Evolutionary conservation across 2,329 filamentous ascomycete genomes (phyloP), one percentile per base, ranked within the genome.

Genomic region (Scytalidium sp.): DNA sequence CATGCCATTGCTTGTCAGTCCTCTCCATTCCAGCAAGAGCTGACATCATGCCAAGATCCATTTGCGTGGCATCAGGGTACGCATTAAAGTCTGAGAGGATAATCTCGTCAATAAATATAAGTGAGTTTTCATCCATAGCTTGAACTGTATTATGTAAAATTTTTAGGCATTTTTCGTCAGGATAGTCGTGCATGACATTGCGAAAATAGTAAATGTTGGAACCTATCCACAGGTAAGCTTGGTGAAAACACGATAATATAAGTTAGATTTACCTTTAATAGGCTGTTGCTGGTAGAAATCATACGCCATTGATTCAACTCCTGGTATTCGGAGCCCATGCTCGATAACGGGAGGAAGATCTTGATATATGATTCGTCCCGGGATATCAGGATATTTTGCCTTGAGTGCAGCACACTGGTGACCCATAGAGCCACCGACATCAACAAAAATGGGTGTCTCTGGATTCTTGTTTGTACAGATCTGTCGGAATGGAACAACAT

Each of bases 41-140:
- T 1, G 62, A 23, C 63, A 70, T 67, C 67, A 74, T 71, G 2
- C 55, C 61, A 6, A 75, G 21, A 51, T 75, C 72, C 9, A 67
- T 48, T 10, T 58, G 54, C 1, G 65, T 55, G 1, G 66, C 60
- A 39, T 66, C 53, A 56, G 58, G 67, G 21, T 64, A 56, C 2
- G 61, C 67, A 3, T 63, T 62, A 3, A 42, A 55, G 22, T 71
- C 57, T 1, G 70, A 69, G 8, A 75, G 41, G 3, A 75, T 67
- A 19, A 70, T 62, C n/a, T 76, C 74, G 47, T 72, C 68, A 44
- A 76, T 69, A 19, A 76, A 51, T 19, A 76, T 62, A 13, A 60
- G 56, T 1, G 70, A 73, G 3, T 67, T 62, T 1, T 56, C 48
- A 1, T 52, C 58, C 59, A 73, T 64, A 2, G 70, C 70, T 0